Conservation (phyloP, 139 green algal genomes). For the Zygnema circumcarinatum region DNA sequence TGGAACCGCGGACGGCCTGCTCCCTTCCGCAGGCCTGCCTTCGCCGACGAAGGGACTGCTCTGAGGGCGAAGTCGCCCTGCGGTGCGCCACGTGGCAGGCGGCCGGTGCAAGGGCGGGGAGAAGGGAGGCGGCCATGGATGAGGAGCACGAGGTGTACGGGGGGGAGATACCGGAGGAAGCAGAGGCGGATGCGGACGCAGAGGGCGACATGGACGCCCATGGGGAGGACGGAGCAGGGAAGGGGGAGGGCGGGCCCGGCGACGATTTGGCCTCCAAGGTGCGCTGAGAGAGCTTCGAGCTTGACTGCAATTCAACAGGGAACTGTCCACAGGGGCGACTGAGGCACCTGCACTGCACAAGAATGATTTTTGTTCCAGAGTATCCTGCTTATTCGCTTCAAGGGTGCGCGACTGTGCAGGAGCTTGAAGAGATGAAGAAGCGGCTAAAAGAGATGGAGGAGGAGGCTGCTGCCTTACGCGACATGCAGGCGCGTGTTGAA, state of each 20-base stretch:
- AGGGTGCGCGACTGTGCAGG: slow-evolving; percentile 61
- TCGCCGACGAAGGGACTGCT: no score
- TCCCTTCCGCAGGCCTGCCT: no score
- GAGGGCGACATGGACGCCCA: slow-evolving; percentile 51
- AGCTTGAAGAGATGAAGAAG: slow-evolving; percentile 88
- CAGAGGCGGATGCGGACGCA: slow-evolving; percentile 19
- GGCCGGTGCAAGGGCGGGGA: no score
- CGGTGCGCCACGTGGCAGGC: no score
- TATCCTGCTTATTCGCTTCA: no score
- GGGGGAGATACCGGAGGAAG: slow-evolving; percentile 59
- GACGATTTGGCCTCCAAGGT: slow-evolving; percentile 49
- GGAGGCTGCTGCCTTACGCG: slow-evolving; percentile 83
- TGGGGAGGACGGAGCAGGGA: not conserved
- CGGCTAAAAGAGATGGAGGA: slow-evolving; percentile 91
- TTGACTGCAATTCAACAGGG: no score
- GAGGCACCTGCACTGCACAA: no score
- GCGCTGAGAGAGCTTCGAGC: no score
- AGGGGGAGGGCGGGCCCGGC: not conserved
- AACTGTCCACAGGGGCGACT: no score
- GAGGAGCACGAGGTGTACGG: slow-evolving; percentile 62
- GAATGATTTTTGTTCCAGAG: no score
- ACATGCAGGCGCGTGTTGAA: slow-evolving; percentile 70
- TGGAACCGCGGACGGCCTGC: no score
- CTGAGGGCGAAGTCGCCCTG: no score
- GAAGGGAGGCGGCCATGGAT: slow-evolving; percentile 44